Conservation (phyloP, 179 eudicot genomes). For the Patellifolia procumbens region DNA sequence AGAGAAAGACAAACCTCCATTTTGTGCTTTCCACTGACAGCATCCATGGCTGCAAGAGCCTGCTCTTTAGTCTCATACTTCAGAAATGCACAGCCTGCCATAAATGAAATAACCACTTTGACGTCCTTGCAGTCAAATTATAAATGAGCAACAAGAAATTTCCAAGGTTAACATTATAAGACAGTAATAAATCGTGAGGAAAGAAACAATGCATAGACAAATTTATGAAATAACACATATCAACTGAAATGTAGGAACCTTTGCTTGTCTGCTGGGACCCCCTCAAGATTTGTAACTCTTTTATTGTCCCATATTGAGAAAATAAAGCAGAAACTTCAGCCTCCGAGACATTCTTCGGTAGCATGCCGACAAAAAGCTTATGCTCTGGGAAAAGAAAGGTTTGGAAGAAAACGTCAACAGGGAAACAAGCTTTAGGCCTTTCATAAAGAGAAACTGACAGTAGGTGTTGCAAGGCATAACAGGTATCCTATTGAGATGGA, state of each 20-base stretch:
- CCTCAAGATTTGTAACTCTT: constrained; percentile 84
- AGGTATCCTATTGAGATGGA: constrained; percentile 15
- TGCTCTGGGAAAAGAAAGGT: constrained; percentile 59
- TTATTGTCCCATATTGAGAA: constrained; percentile 80
- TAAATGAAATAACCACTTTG: constrained; percentile 1
- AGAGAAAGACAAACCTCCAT: constrained; percentile 68
- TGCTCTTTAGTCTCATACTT: constrained; percentile 96
- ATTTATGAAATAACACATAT: not conserved
- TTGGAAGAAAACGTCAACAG: constrained; percentile 17
- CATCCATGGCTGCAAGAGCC: constrained; percentile 94
- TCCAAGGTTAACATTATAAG: not conserved
- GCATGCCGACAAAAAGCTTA: constrained; percentile 98
- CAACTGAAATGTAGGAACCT: constrained; percentile 42
- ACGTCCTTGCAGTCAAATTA: not conserved
- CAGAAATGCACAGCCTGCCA: constrained; percentile 91
- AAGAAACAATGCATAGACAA: not conserved
- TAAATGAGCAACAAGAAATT: not conserved
- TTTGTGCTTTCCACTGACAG: constrained; percentile 80
- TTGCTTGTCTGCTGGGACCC: constrained; percentile 97
- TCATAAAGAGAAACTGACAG: not conserved
- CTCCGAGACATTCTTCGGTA: constrained; percentile 92
- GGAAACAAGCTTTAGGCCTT: not conserved
- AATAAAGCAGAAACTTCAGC: constrained; percentile 81
- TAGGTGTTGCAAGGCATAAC: constrained; percentile 6
- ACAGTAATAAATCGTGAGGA: not conserved